These are phyloP conservation scores for Ambrosiella cleistominuta DNA, from an alignment of 2,329 filamentous ascomycete species.

Conservation along the genomic window DNA sequence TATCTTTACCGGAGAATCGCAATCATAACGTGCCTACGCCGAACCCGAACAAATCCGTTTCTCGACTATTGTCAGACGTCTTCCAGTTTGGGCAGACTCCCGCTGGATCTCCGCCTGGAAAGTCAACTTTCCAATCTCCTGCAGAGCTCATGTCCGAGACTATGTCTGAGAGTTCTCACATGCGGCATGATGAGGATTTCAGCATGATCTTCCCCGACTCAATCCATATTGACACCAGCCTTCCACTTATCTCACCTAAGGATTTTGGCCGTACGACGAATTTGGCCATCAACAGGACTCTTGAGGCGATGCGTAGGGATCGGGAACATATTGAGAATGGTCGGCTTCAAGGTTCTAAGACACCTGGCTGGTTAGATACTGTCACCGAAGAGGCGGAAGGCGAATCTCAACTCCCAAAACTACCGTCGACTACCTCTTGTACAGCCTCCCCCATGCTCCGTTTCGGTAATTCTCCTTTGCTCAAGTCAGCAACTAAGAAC, in stretches of 20 bases:
- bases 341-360: neutral
- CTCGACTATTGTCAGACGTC: neutral
- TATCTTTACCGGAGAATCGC: neutral
- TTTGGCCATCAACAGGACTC: slow-evolving; percentile 36
- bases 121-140: neutral
- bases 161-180: slow-evolving; percentile 10
- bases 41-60: neutral
- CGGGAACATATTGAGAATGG: slow-evolving; percentile 1
- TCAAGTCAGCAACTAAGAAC: slow-evolving; percentile 8
- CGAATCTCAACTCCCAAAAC: neutral
- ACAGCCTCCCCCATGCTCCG: slow-evolving; percentile 2
- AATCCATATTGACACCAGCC: slow-evolving; percentile 29
- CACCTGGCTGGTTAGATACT: neutral
- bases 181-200: slow-evolving; percentile 28
- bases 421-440: neutral
- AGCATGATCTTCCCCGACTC: slow-evolving; percentile 43
- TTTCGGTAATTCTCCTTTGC: slow-evolving; percentile 8
- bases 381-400: slow-evolving; percentile 6
- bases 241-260: slow-evolving; percentile 21
- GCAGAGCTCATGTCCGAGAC: slow-evolving; percentile 5
- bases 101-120: neutral
- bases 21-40: neutral
- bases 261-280: slow-evolving; percentile 40
- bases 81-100: slow-evolving; percentile 1
- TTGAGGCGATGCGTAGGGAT: slow-evolving; percentile 24